These are phyloP conservation scores for Pelargonium australe DNA, from an alignment of 441 rosid genomes.

Conservation along the genomic window DNA sequence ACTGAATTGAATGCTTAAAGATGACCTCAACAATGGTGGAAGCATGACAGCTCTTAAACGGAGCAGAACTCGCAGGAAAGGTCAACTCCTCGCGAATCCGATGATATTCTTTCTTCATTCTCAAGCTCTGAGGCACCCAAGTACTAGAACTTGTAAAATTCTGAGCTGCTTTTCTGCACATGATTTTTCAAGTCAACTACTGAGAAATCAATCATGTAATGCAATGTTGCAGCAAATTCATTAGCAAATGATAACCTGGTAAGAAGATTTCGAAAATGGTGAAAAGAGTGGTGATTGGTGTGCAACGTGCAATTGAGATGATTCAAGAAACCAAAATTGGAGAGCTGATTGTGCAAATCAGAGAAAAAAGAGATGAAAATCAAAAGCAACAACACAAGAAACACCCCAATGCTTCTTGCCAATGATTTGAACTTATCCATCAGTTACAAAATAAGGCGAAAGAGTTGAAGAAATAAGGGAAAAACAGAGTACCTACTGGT, in stretches of 20 bases:
- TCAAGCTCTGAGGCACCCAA: constrained; percentile 21
- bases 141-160: constrained; percentile 7
- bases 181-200: neutral
- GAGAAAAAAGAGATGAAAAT: constrained; percentile 19
- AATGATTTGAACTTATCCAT: constrained; percentile 24
- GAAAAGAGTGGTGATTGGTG: constrained; percentile 14
- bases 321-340: constrained; percentile 18
- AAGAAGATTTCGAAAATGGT: constrained; percentile 9
- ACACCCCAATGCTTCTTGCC: constrained; percentile 15
- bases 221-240: neutral
- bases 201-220: neutral
- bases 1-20: constrained; percentile 7
- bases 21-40: constrained; percentile 81
- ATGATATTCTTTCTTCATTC: constrained; percentile 24
- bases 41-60: constrained; percentile 80
- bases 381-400: constrained; percentile 20
- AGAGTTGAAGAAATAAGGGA: neutral
- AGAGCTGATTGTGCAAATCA: constrained; percentile 10
- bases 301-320: constrained; percentile 1
- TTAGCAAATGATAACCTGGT: constrained; percentile 16
- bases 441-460: neutral
- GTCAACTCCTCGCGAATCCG: constrained; percentile 54
- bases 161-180: constrained; percentile 22
- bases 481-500: neutral
- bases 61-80: constrained; percentile 55